Evolutionary conservation across 345 rosid species (phyloP).

Genomic region (Populus nigra): DNA sequence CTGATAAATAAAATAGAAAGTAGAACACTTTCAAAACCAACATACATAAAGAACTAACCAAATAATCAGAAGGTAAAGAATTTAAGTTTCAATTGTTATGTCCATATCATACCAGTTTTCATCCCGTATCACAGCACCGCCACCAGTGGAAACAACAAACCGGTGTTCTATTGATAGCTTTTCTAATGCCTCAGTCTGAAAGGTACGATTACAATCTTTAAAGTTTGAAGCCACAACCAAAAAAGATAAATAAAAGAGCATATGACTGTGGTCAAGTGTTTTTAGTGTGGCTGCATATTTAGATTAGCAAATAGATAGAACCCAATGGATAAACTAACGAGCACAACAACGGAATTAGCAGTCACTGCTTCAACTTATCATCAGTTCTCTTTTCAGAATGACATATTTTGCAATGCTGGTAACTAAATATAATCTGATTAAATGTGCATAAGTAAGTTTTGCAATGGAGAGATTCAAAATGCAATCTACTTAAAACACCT

Average conservation of each 20-base stretch:
- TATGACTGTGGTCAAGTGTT: neutral
- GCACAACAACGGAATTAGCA: neutral
- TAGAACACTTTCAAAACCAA: neutral
- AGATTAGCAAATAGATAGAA: neutral
- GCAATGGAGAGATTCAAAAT: neutral
- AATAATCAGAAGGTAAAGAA: neutral
- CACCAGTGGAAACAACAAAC: constrained; percentile 92
- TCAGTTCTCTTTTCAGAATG: neutral
- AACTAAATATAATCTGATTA: neutral
- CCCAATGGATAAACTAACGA: neutral
- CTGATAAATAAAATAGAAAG: constrained; percentile 34
- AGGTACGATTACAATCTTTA: constrained; percentile 17
- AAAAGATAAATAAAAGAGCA: neutral
- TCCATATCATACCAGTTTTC: constrained; percentile 61
- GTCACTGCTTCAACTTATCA: neutral
- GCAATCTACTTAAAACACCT: constrained; percentile 44
- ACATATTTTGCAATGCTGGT: neutral
- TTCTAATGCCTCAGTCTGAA: constrained; percentile 64
- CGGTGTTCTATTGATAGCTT: constrained; percentile 54
- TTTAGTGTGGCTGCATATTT: neutral
- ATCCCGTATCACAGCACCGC: constrained; percentile 80
- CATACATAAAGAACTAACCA: neutral
- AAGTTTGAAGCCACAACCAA: neutral
- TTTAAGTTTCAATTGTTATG: neutral
- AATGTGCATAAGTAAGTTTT: neutral